These are phyloP conservation scores for Trametes sanguinea DNA, from an alignment of 768 basidiomycete genomes.

Conservation along the genomic window DNA sequence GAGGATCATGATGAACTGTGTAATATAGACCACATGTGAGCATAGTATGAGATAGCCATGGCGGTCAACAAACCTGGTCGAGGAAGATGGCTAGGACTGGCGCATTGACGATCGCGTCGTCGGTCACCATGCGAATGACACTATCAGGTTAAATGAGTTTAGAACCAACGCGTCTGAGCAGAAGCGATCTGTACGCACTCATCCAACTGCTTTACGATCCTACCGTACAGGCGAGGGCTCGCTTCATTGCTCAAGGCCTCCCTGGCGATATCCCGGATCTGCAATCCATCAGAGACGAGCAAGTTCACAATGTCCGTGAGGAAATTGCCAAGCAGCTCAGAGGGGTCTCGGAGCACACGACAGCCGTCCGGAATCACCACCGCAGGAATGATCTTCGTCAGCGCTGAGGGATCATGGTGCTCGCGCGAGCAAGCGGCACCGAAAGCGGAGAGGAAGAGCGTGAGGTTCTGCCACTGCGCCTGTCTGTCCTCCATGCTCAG, in stretches of 20 bases:
- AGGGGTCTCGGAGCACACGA: conserved; percentile 61
- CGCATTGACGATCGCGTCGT: conserved; percentile 46
- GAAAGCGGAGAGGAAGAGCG: conserved; percentile 74
- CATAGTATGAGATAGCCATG: not conserved
- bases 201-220: conserved; percentile 70
- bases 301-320: conserved; percentile 69
- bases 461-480: conserved; percentile 84
- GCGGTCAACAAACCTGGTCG: conserved; percentile 58
- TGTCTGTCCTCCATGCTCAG: conserved; percentile 60
- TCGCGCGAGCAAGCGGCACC: conserved; percentile 65
- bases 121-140: conserved; percentile 53
- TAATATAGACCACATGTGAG: not conserved
- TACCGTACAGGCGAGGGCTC: conserved; percentile 65
- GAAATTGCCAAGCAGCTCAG: conserved; percentile 62
- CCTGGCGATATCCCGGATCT: conserved; percentile 75
- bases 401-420: conserved; percentile 48
- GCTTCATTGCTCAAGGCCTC: conserved; percentile 83
- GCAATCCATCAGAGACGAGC: conserved; percentile 60
- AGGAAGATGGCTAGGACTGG: conserved; percentile 56
- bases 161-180: too few relatives aligned
- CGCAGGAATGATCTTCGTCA: conserved; percentile 55
- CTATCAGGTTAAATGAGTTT: conserved; percentile 31
- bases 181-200: conserved; percentile 50
- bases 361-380: conserved; percentile 70
- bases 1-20: conserved; percentile 71